These are phyloP conservation scores for Danielia oregonensis DNA, from an alignment of 805 yeast genomes.

Conservation along the genomic window DNA sequence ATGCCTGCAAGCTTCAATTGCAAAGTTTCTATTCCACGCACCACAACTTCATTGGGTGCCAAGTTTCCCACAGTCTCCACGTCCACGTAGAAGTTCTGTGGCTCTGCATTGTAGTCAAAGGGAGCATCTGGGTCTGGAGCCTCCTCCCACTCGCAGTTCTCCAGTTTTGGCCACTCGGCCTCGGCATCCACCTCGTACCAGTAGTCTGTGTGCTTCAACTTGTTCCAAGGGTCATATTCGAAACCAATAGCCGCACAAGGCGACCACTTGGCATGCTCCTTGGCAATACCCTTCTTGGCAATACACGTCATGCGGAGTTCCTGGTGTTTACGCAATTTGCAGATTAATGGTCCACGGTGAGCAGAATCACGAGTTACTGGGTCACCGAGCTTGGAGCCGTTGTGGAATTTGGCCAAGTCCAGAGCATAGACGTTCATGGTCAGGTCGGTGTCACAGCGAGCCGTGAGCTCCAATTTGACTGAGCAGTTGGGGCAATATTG, in stretches of 20 bases:
- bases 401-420: constrained; percentile 53
- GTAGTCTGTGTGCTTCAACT: constrained; percentile 88
- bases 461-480: constrained; percentile 79
- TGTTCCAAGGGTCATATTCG: constrained; percentile 99
- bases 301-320: constrained; percentile 85
- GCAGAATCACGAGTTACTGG: constrained; percentile 82
- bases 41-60: constrained; percentile 84
- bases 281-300: constrained; percentile 95
- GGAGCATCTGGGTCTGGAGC: constrained; percentile 84
- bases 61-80: constrained; percentile 91
- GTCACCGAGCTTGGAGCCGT: constrained; percentile 57
- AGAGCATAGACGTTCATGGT: constrained; percentile 88
- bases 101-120: constrained; percentile 81
- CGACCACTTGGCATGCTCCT: constrained; percentile 98
- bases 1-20: constrained; percentile 90
- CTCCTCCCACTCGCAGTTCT: constrained; percentile 94
- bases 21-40: constrained; percentile 77
- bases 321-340: constrained; percentile 89
- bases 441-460: constrained; percentile 83
- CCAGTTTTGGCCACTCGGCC: constrained; percentile 89
- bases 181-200: constrained; percentile 93
- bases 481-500: constrained; percentile 95
- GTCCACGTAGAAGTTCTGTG: constrained; percentile 77
- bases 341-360: constrained; percentile 81
- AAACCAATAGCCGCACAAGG: constrained; percentile 95